Evolutionary conservation across 805 yeast species (phyloP).

Genomic region (Nakazawaea ernobii): DNA sequence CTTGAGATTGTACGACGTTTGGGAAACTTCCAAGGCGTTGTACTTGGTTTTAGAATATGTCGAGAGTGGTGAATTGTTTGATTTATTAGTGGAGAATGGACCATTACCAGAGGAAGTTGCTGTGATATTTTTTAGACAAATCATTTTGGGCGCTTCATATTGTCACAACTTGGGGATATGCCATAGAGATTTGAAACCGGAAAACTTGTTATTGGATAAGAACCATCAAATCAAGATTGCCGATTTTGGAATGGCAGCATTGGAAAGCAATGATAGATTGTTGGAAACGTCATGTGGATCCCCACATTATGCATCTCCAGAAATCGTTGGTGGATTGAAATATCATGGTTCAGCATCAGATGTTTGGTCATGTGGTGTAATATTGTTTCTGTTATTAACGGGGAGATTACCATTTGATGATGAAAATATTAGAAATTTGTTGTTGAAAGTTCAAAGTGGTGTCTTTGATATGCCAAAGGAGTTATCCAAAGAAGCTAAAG

Average conservation of each 20-base stretch:
- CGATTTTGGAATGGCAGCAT: constrained; percentile 88
- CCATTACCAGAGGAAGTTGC: constrained; percentile 71
- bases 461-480: constrained; percentile 65
- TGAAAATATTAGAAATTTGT: constrained; percentile 64
- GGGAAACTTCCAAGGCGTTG: constrained; percentile 93
- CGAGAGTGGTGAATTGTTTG: constrained; percentile 85
- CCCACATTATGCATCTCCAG: constrained; percentile 88
- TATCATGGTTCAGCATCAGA: constrained; percentile 85
- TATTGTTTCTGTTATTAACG: constrained; percentile 69
- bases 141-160: constrained; percentile 71
- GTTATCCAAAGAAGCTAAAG: constrained; percentile 59
- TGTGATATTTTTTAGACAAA: constrained; percentile 69
- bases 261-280: constrained; percentile 64
- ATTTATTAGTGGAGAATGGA: constrained; percentile 64
- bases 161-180: constrained; percentile 78
- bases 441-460: constrained; percentile 75
- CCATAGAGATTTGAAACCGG: constrained; percentile 81
- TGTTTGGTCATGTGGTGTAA: constrained; percentile 87
- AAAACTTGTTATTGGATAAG: constrained; percentile 63
- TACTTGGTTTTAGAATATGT: constrained; percentile 76
- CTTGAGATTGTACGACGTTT: constrained; percentile 89
- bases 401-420: constrained; percentile 84
- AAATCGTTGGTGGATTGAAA: constrained; percentile 70
- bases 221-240: constrained; percentile 70
- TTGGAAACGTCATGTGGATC: constrained; percentile 82